phyloP scores from a whole-genome alignment of 83 land plant genomes.

The Thuja plicata region DNA sequence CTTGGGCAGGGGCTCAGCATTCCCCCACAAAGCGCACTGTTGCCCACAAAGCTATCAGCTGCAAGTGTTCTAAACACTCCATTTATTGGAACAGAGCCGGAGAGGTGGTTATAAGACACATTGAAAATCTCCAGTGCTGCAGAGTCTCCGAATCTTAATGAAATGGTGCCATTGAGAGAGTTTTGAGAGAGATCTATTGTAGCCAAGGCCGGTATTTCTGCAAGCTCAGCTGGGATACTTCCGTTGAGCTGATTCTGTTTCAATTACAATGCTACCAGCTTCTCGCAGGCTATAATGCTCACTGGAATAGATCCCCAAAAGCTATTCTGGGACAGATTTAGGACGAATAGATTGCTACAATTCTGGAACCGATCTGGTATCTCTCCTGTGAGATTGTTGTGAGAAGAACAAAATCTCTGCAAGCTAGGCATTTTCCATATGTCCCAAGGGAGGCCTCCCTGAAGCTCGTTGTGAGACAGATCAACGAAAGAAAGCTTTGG shows the following conservation, averaged over 20 bases:
- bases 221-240: constrained; percentile 48
- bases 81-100: constrained; percentile 59
- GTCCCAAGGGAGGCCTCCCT: constrained; percentile 53
- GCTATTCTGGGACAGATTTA: constrained; percentile 61
- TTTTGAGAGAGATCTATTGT: constrained; percentile 70
- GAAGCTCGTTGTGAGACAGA: constrained; percentile 53
- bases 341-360: constrained; percentile 42
- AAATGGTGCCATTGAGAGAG: constrained; percentile 54
- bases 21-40: constrained; percentile 64
- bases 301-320: constrained; percentile 61
- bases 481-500: constrained; percentile 14
- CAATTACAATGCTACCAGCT: constrained; percentile 51
- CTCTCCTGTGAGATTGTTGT: constrained; percentile 55
- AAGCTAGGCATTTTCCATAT: constrained; percentile 57
- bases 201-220: constrained; percentile 62
- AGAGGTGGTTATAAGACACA: constrained; percentile 66
- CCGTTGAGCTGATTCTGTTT: constrained; percentile 59
- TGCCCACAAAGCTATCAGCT: constrained; percentile 61
- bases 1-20: constrained; percentile 53
- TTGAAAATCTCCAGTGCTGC: constrained; percentile 59
- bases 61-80: constrained; percentile 62
- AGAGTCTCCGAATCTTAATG: constrained; percentile 46
- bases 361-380: constrained; percentile 63
- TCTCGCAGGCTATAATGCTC: constrained; percentile 50
- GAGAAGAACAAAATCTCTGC: constrained; percentile 54